Evolutionary conservation across 805 yeast species (phyloP), one percentile per base, ranked within the genome.

Genomic region (Candida qinlingensis): DNA sequence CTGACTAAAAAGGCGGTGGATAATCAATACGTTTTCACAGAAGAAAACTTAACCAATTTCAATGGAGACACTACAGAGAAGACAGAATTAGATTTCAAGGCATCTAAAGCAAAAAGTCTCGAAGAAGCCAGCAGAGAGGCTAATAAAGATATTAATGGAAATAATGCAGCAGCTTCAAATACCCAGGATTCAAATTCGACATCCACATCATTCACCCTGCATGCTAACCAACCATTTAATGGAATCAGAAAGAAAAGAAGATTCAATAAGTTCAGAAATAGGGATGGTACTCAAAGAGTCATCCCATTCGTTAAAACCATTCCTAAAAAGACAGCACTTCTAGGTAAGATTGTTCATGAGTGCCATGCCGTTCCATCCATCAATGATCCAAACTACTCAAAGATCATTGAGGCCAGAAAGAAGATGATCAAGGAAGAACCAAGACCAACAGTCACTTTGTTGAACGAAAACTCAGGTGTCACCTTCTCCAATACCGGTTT

Each of bases 301-400:
- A 76, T 84, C n/a, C 96, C 96, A 10, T 87, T 80, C 64, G 91
- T 88, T 10, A 86, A 84, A 65, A 87, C 96, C 1, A 87, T 89
- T 48, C 96, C 96, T 0, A 90, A 82, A 62, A 87, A 87, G 59
- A 91, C 99, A 0, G 78, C 90, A 2, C 67, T 94, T 35, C 77
- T 81, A 10, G 99, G 99, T 37, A 87, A 90, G 36, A 83, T 92
- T 30, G 86, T 84, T 48, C 97, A 94, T 64, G 99, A 94, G 63
- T 91, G 97, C 65, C 87, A 85, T 58, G 83, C 88, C 25, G 79
- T 85, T 45, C 97, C 98, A 10, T 79, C 89, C 5, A 78, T 81
- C 59, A 70, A 73, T 40, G 96, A 89, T 60, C 75, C 79, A 30
- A 84, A 85, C 62, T 89, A 90, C 64, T 67, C 72, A 42, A 75